These are phyloP conservation scores for Phaeosphaeriaceae sp. DNA, from an alignment of 2,329 filamentous ascomycete genomes.

Conservation along the genomic window DNA sequence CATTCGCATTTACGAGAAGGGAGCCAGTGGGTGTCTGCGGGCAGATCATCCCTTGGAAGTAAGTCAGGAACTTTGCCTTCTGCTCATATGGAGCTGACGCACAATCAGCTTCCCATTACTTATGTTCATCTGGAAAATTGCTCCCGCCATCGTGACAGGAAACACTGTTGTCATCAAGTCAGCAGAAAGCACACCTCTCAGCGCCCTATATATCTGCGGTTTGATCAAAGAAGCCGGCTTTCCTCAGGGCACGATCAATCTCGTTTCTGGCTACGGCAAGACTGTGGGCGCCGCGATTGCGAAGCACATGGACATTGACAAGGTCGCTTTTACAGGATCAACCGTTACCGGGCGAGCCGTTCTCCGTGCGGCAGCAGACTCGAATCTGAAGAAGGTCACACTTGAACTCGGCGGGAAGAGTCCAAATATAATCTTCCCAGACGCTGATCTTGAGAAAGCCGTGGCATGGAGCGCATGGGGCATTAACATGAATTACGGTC, in stretches of 20 bases:
- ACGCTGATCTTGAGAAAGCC: conserved; percentile 62
- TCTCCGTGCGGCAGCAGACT: conserved; percentile 71
- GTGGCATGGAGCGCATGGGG: conserved; percentile 69
- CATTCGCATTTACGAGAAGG: conserved; percentile 39
- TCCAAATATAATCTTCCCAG: conserved; percentile 61
- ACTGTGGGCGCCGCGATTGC: conserved; percentile 67
- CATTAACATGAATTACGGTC: conserved; percentile 63
- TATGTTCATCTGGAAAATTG: conserved; percentile 61
- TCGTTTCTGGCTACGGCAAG: conserved; percentile 67
- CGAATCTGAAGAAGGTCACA: conserved; percentile 66
- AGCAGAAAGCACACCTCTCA: conserved; percentile 62
- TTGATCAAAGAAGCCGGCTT: conserved; percentile 65
- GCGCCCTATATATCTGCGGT: conserved; percentile 51
- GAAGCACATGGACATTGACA: conserved; percentile 70
- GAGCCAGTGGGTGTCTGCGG: no score
- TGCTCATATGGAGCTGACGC: no score
- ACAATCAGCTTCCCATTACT: not conserved
- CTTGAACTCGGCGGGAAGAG: conserved; percentile 65
- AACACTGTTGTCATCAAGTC: conserved; percentile 64
- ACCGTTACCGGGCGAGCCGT: conserved; percentile 73
- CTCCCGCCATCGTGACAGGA: conserved; percentile 62
- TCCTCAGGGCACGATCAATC: conserved; percentile 45
- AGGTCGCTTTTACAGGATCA: conserved; percentile 78
- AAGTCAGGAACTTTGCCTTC: no score
- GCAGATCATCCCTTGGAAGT: no score